A percentile compares a stretch with the other conserved stretches of the same genome.
Evolutionary conservation across 495 filamentous ascomycete species (phyloP).

Genomic region (Aspergillus haitiensis): DNA sequence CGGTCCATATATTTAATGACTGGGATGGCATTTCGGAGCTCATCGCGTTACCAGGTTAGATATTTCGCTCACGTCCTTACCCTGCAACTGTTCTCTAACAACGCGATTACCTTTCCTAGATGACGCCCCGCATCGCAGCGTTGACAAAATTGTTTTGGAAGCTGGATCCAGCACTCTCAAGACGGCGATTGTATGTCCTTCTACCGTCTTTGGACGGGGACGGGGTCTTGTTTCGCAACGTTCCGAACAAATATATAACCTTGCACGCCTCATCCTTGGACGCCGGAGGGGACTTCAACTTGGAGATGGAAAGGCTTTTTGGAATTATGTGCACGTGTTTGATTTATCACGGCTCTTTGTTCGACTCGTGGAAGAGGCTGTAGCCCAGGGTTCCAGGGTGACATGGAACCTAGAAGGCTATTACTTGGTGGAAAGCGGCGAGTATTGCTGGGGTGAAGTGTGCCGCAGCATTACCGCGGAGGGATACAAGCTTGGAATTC

Average conservation of each 20-base stretch:
- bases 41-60: slow-evolving; percentile 40
- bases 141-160: slow-evolving; percentile 53
- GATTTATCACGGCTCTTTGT: slow-evolving; percentile 60
- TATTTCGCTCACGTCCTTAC: too few species aligned
- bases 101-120: slow-evolving; percentile 9
- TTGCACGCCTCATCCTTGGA: slow-evolving; percentile 53
- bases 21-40: slow-evolving; percentile 49
- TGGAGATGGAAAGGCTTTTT: slow-evolving; percentile 55
- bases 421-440: slow-evolving; percentile 68
- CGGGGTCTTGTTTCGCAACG: slow-evolving; percentile 61
- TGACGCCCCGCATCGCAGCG: slow-evolving; percentile 50
- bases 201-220: slow-evolving; percentile 66
- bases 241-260: slow-evolving; percentile 57
- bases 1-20: slow-evolving; percentile 51
- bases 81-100: too few species aligned
- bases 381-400: slow-evolving; percentile 45
- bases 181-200: slow-evolving; percentile 68
- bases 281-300: slow-evolving; percentile 56
- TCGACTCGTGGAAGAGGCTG: slow-evolving; percentile 57
- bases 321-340: slow-evolving; percentile 68
- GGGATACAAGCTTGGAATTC: slow-evolving; percentile 58
- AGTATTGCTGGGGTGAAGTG: slow-evolving; percentile 67
- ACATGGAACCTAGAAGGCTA: slow-evolving; percentile 70
- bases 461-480: slow-evolving; percentile 55
- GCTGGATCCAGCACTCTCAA: slow-evolving; percentile 46